Base-by-base conservation (phyloP, 164 flowering plant genomes). In the Cinnamomum micranthum region DNA sequence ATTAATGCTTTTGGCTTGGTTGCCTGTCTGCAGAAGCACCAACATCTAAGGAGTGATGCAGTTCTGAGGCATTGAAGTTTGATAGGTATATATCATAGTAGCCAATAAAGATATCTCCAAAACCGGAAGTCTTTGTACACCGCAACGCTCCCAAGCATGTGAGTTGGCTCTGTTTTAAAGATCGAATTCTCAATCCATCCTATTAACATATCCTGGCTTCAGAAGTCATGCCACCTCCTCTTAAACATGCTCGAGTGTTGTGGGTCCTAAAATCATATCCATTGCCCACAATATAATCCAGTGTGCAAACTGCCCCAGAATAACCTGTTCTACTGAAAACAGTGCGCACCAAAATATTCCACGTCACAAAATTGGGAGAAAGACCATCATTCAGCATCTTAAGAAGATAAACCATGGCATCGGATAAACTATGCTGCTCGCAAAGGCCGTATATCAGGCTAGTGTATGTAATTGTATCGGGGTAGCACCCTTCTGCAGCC, bases 371-470 rank as follows among this genome's bases (percentile, higher is more conserved):
- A 80, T 85, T 88, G 20, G 97, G 97, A 13, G 68, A 70, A 55
- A 88, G 59, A 31, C 90, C 94, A 79, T 82, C 87, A 69, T 74
- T 78, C 65, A 92, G 7, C 94, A 92, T 88, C 81, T 74, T 91
- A 5, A 83, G 51, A 75, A 92, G 84, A 80, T 71, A 87, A 79
- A 68, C 70, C 76, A 80, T 71, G 13, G 90, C 94, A 28, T 82
- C 85, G 60, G 88, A 92, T 24, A 90, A n/a, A 68, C 82, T 84
- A 68, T 22, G 67, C 74, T 77, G 78, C 64, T 83, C 82, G 77
- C 93, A 88, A 22, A 90, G 75, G 35, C 96, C 98, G 82, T 81
- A 69, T 55, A 94, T 74, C 62, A 91, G 78, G 84, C 84, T 85
- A 55, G 88, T 92, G 74, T 91, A 86, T 19, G 93, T 81, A 69